Base-by-base conservation (phyloP, 331 rosid genomes). In the Cydonia oblonga region DNA sequence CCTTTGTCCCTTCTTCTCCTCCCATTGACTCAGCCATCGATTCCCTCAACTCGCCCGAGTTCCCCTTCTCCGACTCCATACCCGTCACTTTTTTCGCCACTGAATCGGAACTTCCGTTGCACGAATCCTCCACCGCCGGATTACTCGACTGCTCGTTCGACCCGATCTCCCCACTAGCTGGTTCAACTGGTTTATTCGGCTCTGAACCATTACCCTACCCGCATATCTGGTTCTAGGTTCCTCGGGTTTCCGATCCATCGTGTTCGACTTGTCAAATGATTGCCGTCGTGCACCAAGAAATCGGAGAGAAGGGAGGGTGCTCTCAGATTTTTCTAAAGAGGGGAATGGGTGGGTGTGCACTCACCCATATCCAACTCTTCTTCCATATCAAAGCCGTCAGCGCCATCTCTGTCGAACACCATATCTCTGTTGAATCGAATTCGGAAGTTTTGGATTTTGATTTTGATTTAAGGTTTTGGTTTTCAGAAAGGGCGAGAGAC, bases 81-180 rank as follows among this genome's bases (percentile, higher is more conserved):
- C 53, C 79, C 76, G 69, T 73, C 28, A 58, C 13, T 30, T 49
- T 79, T 68, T 69, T 79, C 76, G 33, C 68, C 44, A 74, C 70
- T 16, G 83, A 52, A 33, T 79, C 79, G 11, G 72, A 74, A 63
- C 83, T 79, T 9, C 76, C 79, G 16, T 73, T 66, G 40, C 68
- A 74, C 49, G 79, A 79, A 23, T 79, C 72, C 72, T 79, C 83
- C 68, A 74, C 75, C 5, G 57, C 69, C 69, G 71, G 62, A 20
- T 70, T 68, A 11, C 64, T 40, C 66, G 24, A 6, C 61, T 60
- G 68, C 63, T 25, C 66, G 23, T 4, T 71, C 66, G 78, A 20
- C 44, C 29, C 70, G 46, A 69, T 15, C 22, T 60, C 51, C 53
- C 29, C 40, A 66, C 38, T 56, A 0, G 28, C 42, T 69, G 64